Base-by-base conservation (phyloP, 176 grass and related monocot species). In the Musa itinerans region DNA sequence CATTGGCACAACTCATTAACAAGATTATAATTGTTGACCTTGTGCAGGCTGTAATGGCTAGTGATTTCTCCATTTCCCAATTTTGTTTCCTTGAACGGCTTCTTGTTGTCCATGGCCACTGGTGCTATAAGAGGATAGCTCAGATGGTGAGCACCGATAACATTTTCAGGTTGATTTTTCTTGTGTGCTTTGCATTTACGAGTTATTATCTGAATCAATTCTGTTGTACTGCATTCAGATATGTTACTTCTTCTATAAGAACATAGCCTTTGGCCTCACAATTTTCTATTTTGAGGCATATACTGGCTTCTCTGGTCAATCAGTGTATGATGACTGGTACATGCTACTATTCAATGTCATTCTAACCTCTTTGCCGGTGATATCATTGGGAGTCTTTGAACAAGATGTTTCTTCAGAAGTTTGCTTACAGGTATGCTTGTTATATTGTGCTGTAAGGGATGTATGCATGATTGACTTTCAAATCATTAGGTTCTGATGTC, bases 161-260 rank as follows among this genome's bases (percentile, higher is more conserved):
- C 77, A 13, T 54, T 55, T 3, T 72, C n/a, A 78, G 50, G 3
- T 83, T 48, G 52, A 76, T 78, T 61, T 63, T 34, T 52, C 16
- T 34, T 11, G 16, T 27, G 16, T 43, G 49, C 24, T 50, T 52
- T 63, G 10, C 19, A 65, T 51, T 1, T 8, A 43, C 19, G 1
- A 16, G 57, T 14, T 24, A 0, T 22, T 20, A 50, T 6, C 56
- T 80, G 29, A 63, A 17, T 64, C 63, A 55, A 13, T 77, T 87
- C 63, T 78, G 53, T 83, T 68, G 4, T 79, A 87, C 53, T 63
- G 63, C 7, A 58, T 58, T 59, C 95, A 99, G 95, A 94, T 99
- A 63, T 99, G 95, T 62, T 99, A 99, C 80, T 99, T 99, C 85
- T 99, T 99, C 80, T 99, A 99, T 81, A 99, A 99, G 88, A 99